A percentile compares a stretch with the other conserved stretches of the same genome.
phyloP scores from a whole-genome alignment of 106 monocot genomes.

The Apostasia shenzhenica region DNA sequence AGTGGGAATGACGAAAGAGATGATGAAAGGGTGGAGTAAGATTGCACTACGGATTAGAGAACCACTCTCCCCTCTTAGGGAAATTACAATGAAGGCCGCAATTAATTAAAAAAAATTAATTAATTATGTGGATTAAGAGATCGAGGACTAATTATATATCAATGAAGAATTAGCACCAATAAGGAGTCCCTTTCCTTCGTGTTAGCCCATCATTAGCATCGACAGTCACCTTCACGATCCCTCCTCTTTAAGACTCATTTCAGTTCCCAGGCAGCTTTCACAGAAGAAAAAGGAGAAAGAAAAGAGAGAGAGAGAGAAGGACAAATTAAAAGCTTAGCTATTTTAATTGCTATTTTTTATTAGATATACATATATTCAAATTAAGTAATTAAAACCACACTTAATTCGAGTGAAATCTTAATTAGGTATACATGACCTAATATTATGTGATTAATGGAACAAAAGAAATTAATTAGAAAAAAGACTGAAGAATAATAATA shows the following conservation, averaged over 20 bases:
- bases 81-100: neutral
- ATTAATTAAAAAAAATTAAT: neutral
- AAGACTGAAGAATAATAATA: too few species aligned
- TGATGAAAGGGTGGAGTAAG: slow-evolving; percentile 9
- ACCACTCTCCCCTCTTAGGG: neutral
- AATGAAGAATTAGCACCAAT: neutral
- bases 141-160: neutral
- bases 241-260: neutral
- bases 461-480: too few species aligned
- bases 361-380: too few species aligned
- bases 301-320: neutral
- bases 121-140: too few species aligned
- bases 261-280: slow-evolving; percentile 9
- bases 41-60: neutral
- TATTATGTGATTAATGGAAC: too few species aligned
- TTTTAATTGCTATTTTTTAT: too few species aligned
- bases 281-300: neutral
- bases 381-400: too few species aligned
- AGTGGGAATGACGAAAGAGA: neutral
- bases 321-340: too few species aligned
- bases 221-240: neutral
- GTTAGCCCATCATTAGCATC: slow-evolving; percentile 4
- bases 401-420: too few species aligned
- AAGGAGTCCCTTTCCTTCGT: neutral
- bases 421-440: too few species aligned